Evolutionary conservation across 2,329 filamentous ascomycete species (phyloP), one percentile per base, ranked within the genome.

Genomic region (Penicillium nordicum): DNA sequence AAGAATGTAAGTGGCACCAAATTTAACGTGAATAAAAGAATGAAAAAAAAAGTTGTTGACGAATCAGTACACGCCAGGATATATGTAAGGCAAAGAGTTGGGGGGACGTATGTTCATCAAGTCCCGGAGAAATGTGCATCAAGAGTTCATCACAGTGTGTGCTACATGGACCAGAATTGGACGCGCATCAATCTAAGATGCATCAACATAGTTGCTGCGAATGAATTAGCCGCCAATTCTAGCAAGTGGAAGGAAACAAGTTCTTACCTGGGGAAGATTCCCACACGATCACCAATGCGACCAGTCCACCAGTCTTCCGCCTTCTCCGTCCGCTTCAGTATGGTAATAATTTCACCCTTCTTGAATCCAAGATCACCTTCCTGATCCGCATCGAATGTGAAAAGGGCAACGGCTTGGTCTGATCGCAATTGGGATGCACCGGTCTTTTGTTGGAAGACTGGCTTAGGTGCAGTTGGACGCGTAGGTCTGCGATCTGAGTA

Each of bases 271-370:
- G 94, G 94, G 76, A 99, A 99, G 63, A 97, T 96, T 37, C 94
- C 94, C 53, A 92, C 89, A 65, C 86, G 84, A 63, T 86, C 83
- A 30, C 92, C 92, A 68, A 97, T 87, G 75, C 88, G 88, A 27
- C 94, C 94, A 18, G 93, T 97, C 94, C 93, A 97, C 93, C 93
- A 97, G 73, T 97, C 93, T 55, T 92, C 92, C 57, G 90, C 89
- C 66, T 89, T 97, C 5, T 97, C 90, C 5, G 93, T 97, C 75
- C 89, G 89, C 80, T 99, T 97, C 55, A 96, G 74, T 56, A 99
- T 92, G 1, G 92, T 97, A 63, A 99, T 97, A 55, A 97, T 76
- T 30, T 99, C 94, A 21, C 94, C 94, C 81, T 99, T 99, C 79
- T 96, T 96, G 77, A 99, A 99, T 0, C 88, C 90, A 55, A 97